Conservation (phyloP, 2,329 filamentous ascomycete species). For the Ascochyta pisi region DNA sequence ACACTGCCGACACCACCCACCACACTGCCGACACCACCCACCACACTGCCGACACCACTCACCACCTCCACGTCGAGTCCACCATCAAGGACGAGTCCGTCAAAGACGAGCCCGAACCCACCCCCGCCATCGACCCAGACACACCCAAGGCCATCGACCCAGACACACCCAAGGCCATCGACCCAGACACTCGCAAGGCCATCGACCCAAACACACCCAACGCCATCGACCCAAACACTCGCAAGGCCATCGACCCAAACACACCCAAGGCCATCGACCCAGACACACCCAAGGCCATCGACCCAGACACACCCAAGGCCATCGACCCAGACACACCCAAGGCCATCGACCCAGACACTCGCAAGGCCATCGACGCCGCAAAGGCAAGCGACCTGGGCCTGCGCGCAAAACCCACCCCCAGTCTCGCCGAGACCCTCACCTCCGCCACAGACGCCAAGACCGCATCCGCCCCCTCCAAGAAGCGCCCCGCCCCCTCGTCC, state of each 20-base stretch:
- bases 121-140: conserved; percentile 48
- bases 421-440: conserved; percentile 49
- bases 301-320: too few relatives aligned
- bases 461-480: conserved; percentile 45
- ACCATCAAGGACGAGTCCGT: conserved; percentile 53
- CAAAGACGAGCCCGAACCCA: conserved; percentile 47
- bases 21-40: not conserved
- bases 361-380: conserved; percentile 53
- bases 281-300: too few relatives aligned
- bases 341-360: conserved; percentile 47
- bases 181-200: too few relatives aligned
- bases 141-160: conserved; percentile 53
- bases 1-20: too few relatives aligned
- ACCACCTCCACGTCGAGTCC: conserved; percentile 8
- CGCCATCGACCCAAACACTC: too few relatives aligned
- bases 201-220: too few relatives aligned
- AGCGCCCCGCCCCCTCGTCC: conserved; percentile 53
- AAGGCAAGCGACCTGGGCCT: conserved; percentile 56
- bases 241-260: too few relatives aligned
- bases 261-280: too few relatives aligned
- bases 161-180: too few relatives aligned
- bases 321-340: too few relatives aligned
- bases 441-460: conserved; percentile 51
- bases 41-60: too few relatives aligned
- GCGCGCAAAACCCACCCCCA: conserved; percentile 42